Evolutionary conservation across 176 grass and related monocot species (phyloP), one percentile per base, ranked within the genome.

Genomic region (Ananas comosus): DNA sequence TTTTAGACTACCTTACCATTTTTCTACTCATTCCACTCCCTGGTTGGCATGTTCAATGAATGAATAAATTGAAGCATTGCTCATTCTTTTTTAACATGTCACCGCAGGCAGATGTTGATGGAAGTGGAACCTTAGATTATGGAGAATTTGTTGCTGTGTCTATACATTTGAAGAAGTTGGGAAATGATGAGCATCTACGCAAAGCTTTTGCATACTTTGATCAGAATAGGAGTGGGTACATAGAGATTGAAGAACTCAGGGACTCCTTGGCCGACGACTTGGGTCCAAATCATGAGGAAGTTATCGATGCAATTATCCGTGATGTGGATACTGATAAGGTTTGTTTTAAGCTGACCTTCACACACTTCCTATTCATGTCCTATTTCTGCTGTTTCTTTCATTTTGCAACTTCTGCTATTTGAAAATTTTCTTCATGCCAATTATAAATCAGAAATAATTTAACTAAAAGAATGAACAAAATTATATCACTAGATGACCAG

Each of bases 241-340:
- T 96, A 82, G 91, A 96, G 71, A 91, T 96, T 47, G 91, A 91
- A 80, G 91, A 96, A 67, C 91, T 96, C 49, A 82, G 79, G 65
- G 84, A 83, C 11, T 80, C 81, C 4, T 70, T 96, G 79, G 69
- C 73, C 48, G 84, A 91, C 68, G 91, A 96, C 58, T 59, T 96
- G 28, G 91, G 89, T 13, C 75, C 70, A 14, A 80, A 80, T 64
- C 76, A 64, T 79, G 91, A 96, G 66, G 91, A 96, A 22, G 75
- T 96, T 72, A 75, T 96, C 27, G 80, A 76, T 76, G 57, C 87
- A 75, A 96, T 96, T 78, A 80, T 96, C 33, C 67, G 68, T 16
- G 91, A 96, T 67, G 87, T 91, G 25, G 91, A 96, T 72, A 96
- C 73, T 56, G 91, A 96, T 61, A 96, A 96, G 91, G 91, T 91